Evolutionary conservation across 768 basidiomycete genomes (phyloP), one percentile per base, ranked within the genome.

Genomic region (Pholiota microspora): DNA sequence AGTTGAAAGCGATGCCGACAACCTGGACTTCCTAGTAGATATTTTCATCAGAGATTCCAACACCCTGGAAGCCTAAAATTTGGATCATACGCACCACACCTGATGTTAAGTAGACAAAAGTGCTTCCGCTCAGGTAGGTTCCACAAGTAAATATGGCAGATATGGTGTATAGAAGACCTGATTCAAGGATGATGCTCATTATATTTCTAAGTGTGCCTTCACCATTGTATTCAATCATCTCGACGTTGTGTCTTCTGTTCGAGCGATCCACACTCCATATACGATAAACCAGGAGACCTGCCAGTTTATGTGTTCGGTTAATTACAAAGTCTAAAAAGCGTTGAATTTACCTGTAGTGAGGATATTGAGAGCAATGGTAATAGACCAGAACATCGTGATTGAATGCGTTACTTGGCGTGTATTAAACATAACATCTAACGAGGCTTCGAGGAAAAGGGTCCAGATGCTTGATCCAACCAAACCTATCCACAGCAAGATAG

Each of bases 1-100:
- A 54, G 54, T 67, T 67, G 59, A 69, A 67, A 12, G 65, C 61
- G 32, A 69, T 64, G 15, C 66, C 65, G 18, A 65, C 58, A 21
- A 62, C 44, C 40, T 63, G 57, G 16, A 63, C 51, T 48, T 62
- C 52, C 65, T 64, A 23, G 23, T 9, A 40, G 38, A 25, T 32
- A 18, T 4, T 23, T n/a, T n/a, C n/a, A n/a, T n/a, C n/a, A n/a
- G n/a, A n/a, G n/a, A n/a, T n/a, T n/a, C n/a, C n/a, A n/a, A n/a
- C n/a, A n/a, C n/a, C n/a, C n/a, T n/a, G n/a, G n/a, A n/a, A n/a
- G n/a, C n/a, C n/a, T n/a, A n/a, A n/a, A n/a, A n/a, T n/a, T n/a
- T n/a, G n/a, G n/a, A n/a, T n/a, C n/a, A n/a, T n/a, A 31, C 40
- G 12, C 16, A 40, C 38, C 38, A 16, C 38, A 21, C 15, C 38